Percentiles rank a stretch among this genome's conserved stretches.
Conservation (phyloP, 2,329 filamentous ascomycete species). For the Orbilia javanica region DNA sequence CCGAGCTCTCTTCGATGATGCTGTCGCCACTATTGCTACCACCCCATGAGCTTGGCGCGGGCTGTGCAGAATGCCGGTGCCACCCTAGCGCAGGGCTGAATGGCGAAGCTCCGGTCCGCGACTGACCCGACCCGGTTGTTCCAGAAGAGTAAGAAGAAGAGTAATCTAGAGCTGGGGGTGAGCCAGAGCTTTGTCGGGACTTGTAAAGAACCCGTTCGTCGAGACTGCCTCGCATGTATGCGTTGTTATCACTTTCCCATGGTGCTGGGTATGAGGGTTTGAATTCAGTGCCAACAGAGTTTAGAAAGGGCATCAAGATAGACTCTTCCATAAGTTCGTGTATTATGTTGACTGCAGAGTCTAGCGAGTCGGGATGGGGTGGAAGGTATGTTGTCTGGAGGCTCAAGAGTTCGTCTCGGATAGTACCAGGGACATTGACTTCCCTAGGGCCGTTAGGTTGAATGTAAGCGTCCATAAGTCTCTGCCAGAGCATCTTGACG, state of each 20-base stretch:
- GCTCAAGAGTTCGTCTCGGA: slow-evolving; percentile 82
- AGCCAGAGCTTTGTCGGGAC: slow-evolving; percentile 60
- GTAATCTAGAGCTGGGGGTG: slow-evolving; percentile 61
- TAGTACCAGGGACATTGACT: slow-evolving; percentile 87
- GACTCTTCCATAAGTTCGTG: slow-evolving; percentile 99
- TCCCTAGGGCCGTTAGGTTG: slow-evolving; percentile 85
- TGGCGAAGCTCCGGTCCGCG: slow-evolving; percentile 60
- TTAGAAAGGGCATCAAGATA: slow-evolving; percentile 90
- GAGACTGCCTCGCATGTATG: slow-evolving; percentile 61
- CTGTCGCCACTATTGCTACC: slow-evolving; percentile 61
- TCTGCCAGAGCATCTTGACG: slow-evolving; percentile 84
- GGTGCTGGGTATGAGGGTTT: slow-evolving; percentile 66
- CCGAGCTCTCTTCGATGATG: slow-evolving; percentile 67
- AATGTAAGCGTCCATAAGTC: slow-evolving; percentile 90
- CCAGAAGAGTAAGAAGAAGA: slow-evolving; percentile 61
- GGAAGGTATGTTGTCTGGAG: slow-evolving; percentile 72
- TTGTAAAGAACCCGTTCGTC: slow-evolving; percentile 57
- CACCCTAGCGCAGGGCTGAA: slow-evolving; percentile 62
- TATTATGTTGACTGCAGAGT: slow-evolving; percentile 86
- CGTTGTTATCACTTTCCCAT: slow-evolving; percentile 64
- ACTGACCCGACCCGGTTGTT: slow-evolving; percentile 57
- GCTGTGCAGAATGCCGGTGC: slow-evolving; percentile 60
- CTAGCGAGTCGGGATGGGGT: slow-evolving; percentile 81
- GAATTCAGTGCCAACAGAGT: slow-evolving; percentile 68
- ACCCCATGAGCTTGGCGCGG: slow-evolving; percentile 59